A percentile compares a stretch with the other conserved stretches of the same genome.
These are phyloP conservation scores for Wallacemonas sp. DNA, from an alignment of 208 protist species.

Conservation along the genomic window DNA sequence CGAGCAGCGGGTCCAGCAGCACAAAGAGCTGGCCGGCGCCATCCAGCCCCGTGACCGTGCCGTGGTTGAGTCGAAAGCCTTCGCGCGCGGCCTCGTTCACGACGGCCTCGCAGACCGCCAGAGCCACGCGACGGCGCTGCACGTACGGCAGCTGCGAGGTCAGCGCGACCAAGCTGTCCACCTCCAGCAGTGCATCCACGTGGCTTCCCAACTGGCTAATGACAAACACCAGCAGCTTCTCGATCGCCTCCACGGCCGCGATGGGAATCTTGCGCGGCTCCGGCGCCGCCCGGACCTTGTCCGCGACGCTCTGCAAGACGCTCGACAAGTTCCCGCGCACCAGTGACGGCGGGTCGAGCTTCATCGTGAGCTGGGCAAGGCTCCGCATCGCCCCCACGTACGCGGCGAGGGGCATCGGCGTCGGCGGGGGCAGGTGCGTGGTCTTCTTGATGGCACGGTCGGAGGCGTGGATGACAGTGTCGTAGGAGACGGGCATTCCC, in stretches of 20 bases:
- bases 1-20: conserved; percentile 81
- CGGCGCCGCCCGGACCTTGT: conserved; percentile 28
- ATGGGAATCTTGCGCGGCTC: conserved; percentile 17
- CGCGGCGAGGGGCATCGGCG: conserved; percentile 36
- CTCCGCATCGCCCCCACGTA: conserved; percentile 53
- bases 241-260: conserved; percentile 30
- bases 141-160: conserved; percentile 62
- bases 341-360: conserved; percentile 23
- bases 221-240: conserved; percentile 29
- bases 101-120: conserved; percentile 52
- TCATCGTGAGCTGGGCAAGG: conserved; percentile 28
- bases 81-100: conserved; percentile 22
- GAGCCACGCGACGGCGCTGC: conserved; percentile 53
- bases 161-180: conserved; percentile 67
- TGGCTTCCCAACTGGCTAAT: conserved; percentile 19
- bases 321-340: conserved; percentile 24
- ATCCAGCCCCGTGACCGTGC: conserved; percentile 57
- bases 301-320: conserved; percentile 36
- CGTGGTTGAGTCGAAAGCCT: conserved; percentile 22
- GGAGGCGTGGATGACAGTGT: conserved; percentile 7
- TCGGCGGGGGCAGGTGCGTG: conserved; percentile 26
- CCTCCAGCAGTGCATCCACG: conserved; percentile 57
- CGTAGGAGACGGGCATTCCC: conserved; percentile 39
- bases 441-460: conserved; percentile 37
- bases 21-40: conserved; percentile 78